Percentiles rank a stretch among this genome's conserved stretches.
Conservation (phyloP, 768 basidiomycete species). For the Tephrocybe sp. region DNA sequence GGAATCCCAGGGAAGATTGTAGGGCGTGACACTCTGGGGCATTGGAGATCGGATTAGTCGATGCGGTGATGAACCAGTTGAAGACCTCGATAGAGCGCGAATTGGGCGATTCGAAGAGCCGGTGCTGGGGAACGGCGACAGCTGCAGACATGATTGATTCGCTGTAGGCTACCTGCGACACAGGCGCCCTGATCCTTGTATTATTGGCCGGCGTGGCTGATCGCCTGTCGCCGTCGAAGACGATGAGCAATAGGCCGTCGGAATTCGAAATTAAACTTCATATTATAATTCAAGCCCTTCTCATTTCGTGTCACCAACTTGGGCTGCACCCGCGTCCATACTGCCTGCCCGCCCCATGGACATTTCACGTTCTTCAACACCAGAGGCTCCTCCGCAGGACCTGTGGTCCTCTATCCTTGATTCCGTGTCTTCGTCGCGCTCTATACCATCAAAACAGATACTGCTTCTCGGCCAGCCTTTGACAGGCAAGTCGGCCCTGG, state of each 20-base stretch:
- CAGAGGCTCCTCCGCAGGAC: slow-evolving; percentile 74
- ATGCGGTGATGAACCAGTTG: slow-evolving; percentile 69
- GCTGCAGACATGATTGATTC: slow-evolving; percentile 40
- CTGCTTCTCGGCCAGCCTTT: slow-evolving; percentile 80
- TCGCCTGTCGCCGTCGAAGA: slow-evolving; percentile 7
- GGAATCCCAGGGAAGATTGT: slow-evolving; percentile 65
- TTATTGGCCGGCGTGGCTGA: neutral
- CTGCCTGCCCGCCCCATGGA: slow-evolving; percentile 30
- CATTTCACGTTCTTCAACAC: slow-evolving; percentile 62
- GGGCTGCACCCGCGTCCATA: neutral
- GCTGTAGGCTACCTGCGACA: slow-evolving; percentile 5
- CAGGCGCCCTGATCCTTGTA: neutral
- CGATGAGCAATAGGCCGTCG: slow-evolving; percentile 15
- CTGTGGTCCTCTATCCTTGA: slow-evolving; percentile 94
- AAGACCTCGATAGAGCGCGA: slow-evolving; percentile 66
- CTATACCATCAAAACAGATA: slow-evolving; percentile 85
- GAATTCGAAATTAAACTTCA: slow-evolving; percentile 20
- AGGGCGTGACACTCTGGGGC: slow-evolving; percentile 72
- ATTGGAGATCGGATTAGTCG: slow-evolving; percentile 79
- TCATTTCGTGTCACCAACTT: neutral
- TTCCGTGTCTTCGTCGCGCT: slow-evolving; percentile 77
- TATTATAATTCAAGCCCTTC: too few species aligned
- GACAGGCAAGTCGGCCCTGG: slow-evolving; percentile 77
- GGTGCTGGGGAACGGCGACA: slow-evolving; percentile 57
- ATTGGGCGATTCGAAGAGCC: slow-evolving; percentile 67